Evolutionary conservation across 2,329 filamentous ascomycete genomes (phyloP).

Genomic region (Neofusicoccum kwambonambiense): DNA sequence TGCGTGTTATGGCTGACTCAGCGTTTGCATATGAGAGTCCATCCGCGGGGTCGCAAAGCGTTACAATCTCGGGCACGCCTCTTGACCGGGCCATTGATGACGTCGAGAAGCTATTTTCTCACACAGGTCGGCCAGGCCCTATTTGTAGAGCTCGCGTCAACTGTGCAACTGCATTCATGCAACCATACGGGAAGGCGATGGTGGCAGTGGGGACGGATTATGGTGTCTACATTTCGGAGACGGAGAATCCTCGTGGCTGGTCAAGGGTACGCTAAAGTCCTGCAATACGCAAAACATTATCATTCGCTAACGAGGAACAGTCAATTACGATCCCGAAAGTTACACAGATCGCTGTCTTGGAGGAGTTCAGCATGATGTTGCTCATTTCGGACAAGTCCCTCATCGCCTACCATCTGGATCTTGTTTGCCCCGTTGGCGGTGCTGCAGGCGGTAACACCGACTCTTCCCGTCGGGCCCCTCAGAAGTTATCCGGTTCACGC

Average conservation of each 20-base stretch:
- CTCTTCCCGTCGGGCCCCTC: constrained; percentile 79
- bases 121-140: constrained; percentile 66
- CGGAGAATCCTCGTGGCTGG: constrained; percentile 89
- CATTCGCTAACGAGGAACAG: constrained; percentile 43
- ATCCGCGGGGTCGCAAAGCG: constrained; percentile 53
- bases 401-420: constrained; percentile 90
- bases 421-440: constrained; percentile 61
- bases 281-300: background rate
- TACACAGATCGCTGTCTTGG: constrained; percentile 89
- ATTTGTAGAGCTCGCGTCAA: constrained; percentile 87
- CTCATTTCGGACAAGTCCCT: constrained; percentile 88
- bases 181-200: constrained; percentile 77
- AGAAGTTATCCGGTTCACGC: constrained; percentile 80
- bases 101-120: constrained; percentile 71
- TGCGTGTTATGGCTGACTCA: constrained; percentile 88
- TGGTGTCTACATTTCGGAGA: constrained; percentile 86
- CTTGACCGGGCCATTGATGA: constrained; percentile 88
- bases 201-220: constrained; percentile 94
- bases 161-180: constrained; percentile 85
- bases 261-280: constrained; percentile 62
- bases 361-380: constrained; percentile 91
- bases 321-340: constrained; percentile 74
- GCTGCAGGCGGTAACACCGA: constrained; percentile 58
- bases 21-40: constrained; percentile 80
- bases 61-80: constrained; percentile 85